Conservation (phyloP, 495 filamentous ascomycete genomes). For the Parathielavia hyrcaniae region DNA sequence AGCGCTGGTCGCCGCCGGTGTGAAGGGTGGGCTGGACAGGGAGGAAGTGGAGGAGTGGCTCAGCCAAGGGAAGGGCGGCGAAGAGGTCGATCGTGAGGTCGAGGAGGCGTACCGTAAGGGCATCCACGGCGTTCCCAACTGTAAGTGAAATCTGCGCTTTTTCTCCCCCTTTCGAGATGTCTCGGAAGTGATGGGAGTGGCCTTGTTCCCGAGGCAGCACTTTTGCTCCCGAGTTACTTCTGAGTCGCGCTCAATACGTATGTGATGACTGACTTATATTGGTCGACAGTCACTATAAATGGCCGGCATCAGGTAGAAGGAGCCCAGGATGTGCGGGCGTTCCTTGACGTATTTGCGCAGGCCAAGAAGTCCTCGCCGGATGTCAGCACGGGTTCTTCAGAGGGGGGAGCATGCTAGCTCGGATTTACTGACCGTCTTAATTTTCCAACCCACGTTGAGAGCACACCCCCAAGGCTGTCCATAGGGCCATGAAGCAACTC, state of each 20-base stretch:
- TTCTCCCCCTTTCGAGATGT: too few relatives aligned
- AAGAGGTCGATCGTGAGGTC: constrained; percentile 66
- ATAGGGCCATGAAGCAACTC: background rate
- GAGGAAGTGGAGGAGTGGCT: constrained; percentile 57
- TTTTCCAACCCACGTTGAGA: background rate
- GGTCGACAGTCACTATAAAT: constrained; percentile 62
- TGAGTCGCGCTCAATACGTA: too few relatives aligned
- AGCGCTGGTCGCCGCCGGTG: constrained; percentile 54
- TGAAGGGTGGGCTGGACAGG: constrained; percentile 57
- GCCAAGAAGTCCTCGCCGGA: constrained; percentile 36
- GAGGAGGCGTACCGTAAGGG: constrained; percentile 48
- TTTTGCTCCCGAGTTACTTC: too few relatives aligned
- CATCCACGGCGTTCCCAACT: constrained; percentile 69
- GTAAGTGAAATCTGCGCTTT: too few relatives aligned
- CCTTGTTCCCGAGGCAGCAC: too few relatives aligned
- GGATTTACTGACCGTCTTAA: constrained; percentile 3
- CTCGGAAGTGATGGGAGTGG: too few relatives aligned
- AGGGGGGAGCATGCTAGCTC: constrained; percentile 13
- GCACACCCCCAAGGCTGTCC: background rate
- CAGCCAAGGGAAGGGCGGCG: constrained; percentile 55
- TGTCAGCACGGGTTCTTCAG: constrained; percentile 10
- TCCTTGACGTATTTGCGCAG: constrained; percentile 51
- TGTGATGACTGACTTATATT: too few relatives aligned
- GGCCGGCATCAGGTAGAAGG: constrained; percentile 56
- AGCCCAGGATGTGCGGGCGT: constrained; percentile 55